Base-by-base conservation (phyloP, 768 basidiomycete genomes). In the Psilocybe cubensis region DNA sequence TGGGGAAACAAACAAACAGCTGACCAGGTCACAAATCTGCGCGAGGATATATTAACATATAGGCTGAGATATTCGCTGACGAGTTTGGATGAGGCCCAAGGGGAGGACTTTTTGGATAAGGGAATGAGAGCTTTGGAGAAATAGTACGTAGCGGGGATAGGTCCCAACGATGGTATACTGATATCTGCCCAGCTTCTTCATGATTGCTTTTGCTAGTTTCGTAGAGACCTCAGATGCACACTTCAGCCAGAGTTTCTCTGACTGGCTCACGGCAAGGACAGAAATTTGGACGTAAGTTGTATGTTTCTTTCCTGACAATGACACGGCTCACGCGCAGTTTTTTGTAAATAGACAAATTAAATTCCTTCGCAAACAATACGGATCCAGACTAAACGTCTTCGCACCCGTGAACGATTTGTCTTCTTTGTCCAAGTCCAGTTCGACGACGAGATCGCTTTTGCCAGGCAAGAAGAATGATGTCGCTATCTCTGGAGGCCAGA, bases 201-300 rank as follows among this genome's bases (percentile, higher is more conserved):
- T 95, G 63, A 91, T 98, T 57, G 91, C 90, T 0, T 99, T 98
- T 66, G 91, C 95, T 2, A 92, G 87, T 58, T 99, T 91, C 64
- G 87, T 96, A 4, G 83, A 89, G 51, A 79, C 81, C 24, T 81
- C 87, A 11, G 76, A 83, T 62, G 72, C 80, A 52, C 55, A 65
- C 28, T 84, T 89, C 67, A 70, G 76, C 40, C 83, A 86, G 60
- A 86, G 81, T 10, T 98, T 98, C 70, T 88, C 88, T 0, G 78
- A 83, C n/a, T 98, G 95, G 95, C 73, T 97, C 29, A 88, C 88
- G 86, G 75, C 85, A 1, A 82, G 96, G 41, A 87, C 91, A 2
- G 97, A 98, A 69, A 93, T 99, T 17, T 93, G 90, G 87, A 97
- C 92, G 94, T 94, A 67, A 70, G 91, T 18, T 8, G 21, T 23